These are phyloP conservation scores for Stylonectria norvegica DNA, from an alignment of 2,329 filamentous ascomycete genomes.

Conservation along the genomic window DNA sequence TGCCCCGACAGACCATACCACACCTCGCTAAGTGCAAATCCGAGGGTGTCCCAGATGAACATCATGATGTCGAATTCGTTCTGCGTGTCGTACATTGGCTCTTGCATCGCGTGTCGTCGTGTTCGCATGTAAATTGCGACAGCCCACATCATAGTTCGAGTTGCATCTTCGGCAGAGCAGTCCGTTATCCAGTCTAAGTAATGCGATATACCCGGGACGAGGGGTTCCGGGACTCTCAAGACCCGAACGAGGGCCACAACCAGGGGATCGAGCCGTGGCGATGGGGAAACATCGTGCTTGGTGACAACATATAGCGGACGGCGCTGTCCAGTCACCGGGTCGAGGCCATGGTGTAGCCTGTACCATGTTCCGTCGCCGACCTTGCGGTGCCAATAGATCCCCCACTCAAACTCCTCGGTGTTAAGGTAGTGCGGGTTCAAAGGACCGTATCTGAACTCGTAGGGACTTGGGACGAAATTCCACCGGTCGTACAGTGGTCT, in stretches of 20 bases:
- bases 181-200: constrained; percentile 34
- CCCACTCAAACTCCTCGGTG: constrained; percentile 35
- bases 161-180: constrained; percentile 20
- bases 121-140: constrained; percentile 27
- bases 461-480: too few relatives aligned
- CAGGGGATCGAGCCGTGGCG: constrained; percentile 26
- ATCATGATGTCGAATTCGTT: constrained; percentile 25
- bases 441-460: too few relatives aligned
- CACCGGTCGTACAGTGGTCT: constrained; percentile 7
- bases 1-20: constrained; percentile 28
- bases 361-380: constrained; percentile 28
- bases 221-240: constrained; percentile 18
- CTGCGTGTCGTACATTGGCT: constrained; percentile 7
- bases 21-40: constrained; percentile 30
- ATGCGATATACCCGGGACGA: constrained; percentile 19
- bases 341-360: constrained; percentile 10
- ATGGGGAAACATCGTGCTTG: constrained; percentile 18
- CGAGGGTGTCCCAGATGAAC: constrained; percentile 28
- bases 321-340: constrained; percentile 5
- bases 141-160: constrained; percentile 30
- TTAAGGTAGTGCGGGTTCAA: constrained; percentile 16
- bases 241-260: constrained; percentile 33
- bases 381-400: constrained; percentile 33
- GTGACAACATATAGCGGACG: constrained; percentile 18
- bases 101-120: constrained; percentile 23